Base-by-base conservation (phyloP, 2,329 filamentous ascomycete genomes). In the Sporothrix pseudoabietina region DNA sequence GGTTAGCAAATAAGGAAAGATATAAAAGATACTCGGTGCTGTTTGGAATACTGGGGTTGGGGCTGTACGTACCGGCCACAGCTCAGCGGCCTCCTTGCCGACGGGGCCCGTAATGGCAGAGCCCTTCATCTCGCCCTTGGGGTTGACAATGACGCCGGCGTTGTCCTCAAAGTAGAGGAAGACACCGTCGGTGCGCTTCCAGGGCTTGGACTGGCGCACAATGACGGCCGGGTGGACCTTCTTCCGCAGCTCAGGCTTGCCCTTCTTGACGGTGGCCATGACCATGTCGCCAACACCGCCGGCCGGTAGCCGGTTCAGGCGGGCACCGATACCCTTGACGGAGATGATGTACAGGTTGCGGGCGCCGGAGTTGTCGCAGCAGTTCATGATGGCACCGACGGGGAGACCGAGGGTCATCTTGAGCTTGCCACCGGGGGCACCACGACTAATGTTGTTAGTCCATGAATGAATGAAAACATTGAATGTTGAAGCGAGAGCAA, bases 111-210 rank as follows among this genome's bases (percentile, higher is more conserved):
- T 99, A 85, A 99, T 99, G 85, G 96, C 96, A 78, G 94, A 98
- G 84, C 96, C 96, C 92, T 99, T 99, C 96, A 99, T 99, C 89
- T 99, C 96, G 88, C 96, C 96, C 93, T 99, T 99, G 86, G 95
- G 94, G 90, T 99, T 99, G 89, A 99, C 96, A 83, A 99, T 99
- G 82, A 99, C 96, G 91, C 96, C 96, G 84, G 96, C 96, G 86
- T 99, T 99, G 88, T 99, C 97, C 93, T 99, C 96, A 83, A 99
- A 99, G 91, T 99, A 99, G 81, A 99, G 91, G 90, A 94, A 99
- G 82, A 98, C 93, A 87, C 96, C 97, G 85, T 99, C 96, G 80
- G 93, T 92, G 85, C 96, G 92, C 90, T 96, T 94, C 96, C 96
- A 99, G 82, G 96, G 96, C 92, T 99, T 99, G 88, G 92, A 93